Evolutionary conservation across 2,329 filamentous ascomycete genomes (phyloP).

Genomic region (Talaromyces sp.): DNA sequence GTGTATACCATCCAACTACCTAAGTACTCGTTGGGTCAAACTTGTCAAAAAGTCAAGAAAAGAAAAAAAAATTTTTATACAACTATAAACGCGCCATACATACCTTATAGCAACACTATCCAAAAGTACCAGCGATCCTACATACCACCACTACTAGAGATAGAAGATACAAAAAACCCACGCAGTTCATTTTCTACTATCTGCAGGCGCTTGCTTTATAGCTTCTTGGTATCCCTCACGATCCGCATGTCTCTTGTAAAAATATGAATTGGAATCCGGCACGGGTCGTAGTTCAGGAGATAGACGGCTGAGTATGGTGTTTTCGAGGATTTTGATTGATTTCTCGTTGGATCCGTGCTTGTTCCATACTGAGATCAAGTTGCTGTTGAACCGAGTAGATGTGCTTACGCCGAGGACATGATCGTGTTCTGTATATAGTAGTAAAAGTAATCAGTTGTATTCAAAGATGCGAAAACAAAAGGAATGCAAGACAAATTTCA

Average conservation of each 20-base stretch:
- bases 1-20: neutral
- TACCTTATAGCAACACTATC: neutral
- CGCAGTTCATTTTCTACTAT: neutral
- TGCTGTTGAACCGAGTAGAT: slow-evolving; percentile 81
- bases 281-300: slow-evolving; percentile 68
- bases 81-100: neutral
- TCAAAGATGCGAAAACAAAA: neutral
- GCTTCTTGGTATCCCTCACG: slow-evolving; percentile 70
- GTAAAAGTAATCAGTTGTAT: slow-evolving; percentile 1
- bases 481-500: neutral
- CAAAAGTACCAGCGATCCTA: no score
- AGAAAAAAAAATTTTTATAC: neutral
- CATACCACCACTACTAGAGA: no score
- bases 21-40: neutral
- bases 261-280: slow-evolving; percentile 44
- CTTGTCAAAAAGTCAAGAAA: no score
- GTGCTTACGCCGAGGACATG: slow-evolving; percentile 82
- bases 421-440: slow-evolving; percentile 59
- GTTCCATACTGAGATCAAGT: slow-evolving; percentile 90
- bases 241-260: slow-evolving; percentile 85
- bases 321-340: slow-evolving; percentile 69
- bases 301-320: slow-evolving; percentile 67
- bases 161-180: neutral
- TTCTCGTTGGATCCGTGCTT: slow-evolving; percentile 75
- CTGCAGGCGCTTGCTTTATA: slow-evolving; percentile 5